Percentiles rank a stretch among this genome's conserved stretches.
These are phyloP conservation scores for Termitomyces sp. DNA, from an alignment of 768 basidiomycete genomes.

Conservation along the genomic window DNA sequence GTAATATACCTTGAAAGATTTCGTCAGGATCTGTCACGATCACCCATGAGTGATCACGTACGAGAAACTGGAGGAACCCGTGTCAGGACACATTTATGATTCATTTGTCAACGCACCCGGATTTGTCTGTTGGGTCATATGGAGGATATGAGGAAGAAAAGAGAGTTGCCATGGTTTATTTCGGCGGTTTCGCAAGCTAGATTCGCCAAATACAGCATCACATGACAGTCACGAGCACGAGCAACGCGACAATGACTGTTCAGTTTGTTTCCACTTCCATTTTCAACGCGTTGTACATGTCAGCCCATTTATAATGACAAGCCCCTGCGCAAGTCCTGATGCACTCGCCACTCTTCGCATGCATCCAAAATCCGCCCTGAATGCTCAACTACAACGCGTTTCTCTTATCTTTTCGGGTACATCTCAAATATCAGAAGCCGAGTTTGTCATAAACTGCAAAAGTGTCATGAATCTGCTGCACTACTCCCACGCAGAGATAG, in stretches of 20 bases:
- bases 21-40: neutral
- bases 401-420: constrained; percentile 8
- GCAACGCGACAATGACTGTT: neutral
- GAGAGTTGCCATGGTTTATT: constrained; percentile 2
- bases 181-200: neutral
- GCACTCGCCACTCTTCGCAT: neutral
- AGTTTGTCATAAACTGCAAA: constrained; percentile 17
- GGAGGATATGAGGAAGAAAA: constrained; percentile 59
- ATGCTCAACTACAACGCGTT: constrained; percentile 9
- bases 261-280: neutral
- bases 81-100: neutral
- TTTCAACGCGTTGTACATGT: neutral
- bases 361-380: neutral
- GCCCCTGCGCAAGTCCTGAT: neutral
- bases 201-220: neutral
- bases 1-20: constrained; percentile 61
- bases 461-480: constrained; percentile 10
- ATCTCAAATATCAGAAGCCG: constrained; percentile 12
- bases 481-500: constrained; percentile 4
- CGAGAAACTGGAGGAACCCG: constrained; percentile 51
- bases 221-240: constrained; percentile 4
- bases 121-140: constrained; percentile 69
- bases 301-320: neutral
- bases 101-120: constrained; percentile 38
- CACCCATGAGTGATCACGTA: constrained; percentile 26